phyloP scores from a whole-genome alignment of 2,329 filamentous ascomycete species.

The Aspergillus tamarii region DNA sequence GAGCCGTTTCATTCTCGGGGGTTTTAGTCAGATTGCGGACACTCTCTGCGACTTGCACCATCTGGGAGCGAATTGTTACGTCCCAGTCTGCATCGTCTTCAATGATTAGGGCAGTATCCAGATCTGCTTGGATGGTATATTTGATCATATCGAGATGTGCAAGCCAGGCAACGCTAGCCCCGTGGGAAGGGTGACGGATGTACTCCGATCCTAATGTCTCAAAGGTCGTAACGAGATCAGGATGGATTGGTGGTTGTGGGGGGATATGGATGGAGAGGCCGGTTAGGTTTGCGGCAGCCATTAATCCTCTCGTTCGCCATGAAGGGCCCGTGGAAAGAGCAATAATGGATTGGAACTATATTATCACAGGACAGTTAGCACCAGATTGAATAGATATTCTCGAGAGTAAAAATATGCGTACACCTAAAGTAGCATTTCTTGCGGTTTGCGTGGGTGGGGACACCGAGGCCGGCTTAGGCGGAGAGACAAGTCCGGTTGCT shows the following conservation, averaged over 20 bases:
- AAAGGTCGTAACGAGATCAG: conserved; percentile 33
- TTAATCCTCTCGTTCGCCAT: conserved; percentile 42
- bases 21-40: conserved; percentile 32
- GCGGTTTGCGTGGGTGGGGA: background rate
- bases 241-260: conserved; percentile 34
- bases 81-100: conserved; percentile 47
- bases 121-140: conserved; percentile 23
- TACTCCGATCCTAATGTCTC: conserved; percentile 22
- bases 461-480: background rate
- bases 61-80: conserved; percentile 36
- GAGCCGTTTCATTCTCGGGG: conserved; percentile 4
- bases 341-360: conserved; percentile 32
- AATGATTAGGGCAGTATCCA: conserved; percentile 42
- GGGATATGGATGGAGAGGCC: conserved; percentile 38
- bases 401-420: background rate
- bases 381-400: background rate
- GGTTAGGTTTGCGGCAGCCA: conserved; percentile 38
- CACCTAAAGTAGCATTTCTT: conserved; percentile 13
- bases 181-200: conserved; percentile 12
- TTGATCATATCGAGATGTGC: conserved; percentile 44
- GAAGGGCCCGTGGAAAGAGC: conserved; percentile 36
- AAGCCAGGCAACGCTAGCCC: conserved; percentile 44
- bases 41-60: conserved; percentile 33
- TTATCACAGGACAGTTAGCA: background rate
- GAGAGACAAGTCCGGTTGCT: background rate